Evolutionary conservation across 2,329 filamentous ascomycete genomes (phyloP), one percentile per base, ranked within the genome.

Genomic region (Sarocladiaceae sp.): DNA sequence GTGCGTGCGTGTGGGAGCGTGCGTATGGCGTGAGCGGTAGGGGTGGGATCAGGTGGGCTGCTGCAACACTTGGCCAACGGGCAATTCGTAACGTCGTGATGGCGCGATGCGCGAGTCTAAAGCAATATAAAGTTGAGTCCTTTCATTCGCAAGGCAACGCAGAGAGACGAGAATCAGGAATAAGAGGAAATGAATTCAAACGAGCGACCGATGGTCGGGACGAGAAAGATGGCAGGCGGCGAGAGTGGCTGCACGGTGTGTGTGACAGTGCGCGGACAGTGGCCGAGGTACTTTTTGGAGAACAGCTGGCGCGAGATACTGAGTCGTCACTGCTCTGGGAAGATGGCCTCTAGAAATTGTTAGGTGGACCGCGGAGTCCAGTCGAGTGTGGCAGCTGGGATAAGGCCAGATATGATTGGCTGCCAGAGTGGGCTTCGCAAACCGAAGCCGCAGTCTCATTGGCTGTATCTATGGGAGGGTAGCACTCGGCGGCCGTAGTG

Each of bases 401-500:
- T n/a, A 41, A 21, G 37, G 24, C 13, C n/a, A 29, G 6, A 15
- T 3, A 6, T 41, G 37, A 41, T 41, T 41, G 37, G 37, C 23
- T 18, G 23, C 9, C 5, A 18, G 12, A 19, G 33, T 9, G 33
- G 16, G 9, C 21, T 15, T 11, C 26, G 9, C 9, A 6, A 18
- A 24, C 10, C 26, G 21, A 23, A 4, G 20, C 37, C 29, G n/a
- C 12, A 29, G 19, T 13, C 23, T n/a, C 23, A 41, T 41, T 41
- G 37, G 37, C 37, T 29, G 37, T 24, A 21, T 21, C 13, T 24
- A 12, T 27, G 26, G 37, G 37, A 41, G 37, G 37, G 37, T 41
- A 41, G 37, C 37, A 41, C 37, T 24, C 23, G 37, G 23, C 37
- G n/a, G 18, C 6, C 37, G 37, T 41, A 41, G 37, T 18, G 21